phyloP scores from a whole-genome alignment of 163 green algal species.

The Chlorella variabilis region DNA sequence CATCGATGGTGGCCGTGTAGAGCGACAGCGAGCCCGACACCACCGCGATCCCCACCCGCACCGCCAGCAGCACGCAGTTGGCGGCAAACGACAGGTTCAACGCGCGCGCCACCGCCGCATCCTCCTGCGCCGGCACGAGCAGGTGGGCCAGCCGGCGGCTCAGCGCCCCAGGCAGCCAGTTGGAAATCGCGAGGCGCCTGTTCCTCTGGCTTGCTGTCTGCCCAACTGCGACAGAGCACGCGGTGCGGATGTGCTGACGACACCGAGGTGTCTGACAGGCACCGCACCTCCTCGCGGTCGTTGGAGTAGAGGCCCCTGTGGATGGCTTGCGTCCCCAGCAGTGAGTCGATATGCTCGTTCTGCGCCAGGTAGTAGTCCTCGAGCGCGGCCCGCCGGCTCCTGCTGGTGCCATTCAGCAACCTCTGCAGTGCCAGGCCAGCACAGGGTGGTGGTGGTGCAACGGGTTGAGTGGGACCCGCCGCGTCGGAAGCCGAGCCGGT shows the following conservation, averaged over 20 bases:
- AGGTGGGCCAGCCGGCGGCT: background rate
- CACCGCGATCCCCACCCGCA: conserved; percentile 21
- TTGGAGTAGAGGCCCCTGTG: conserved; percentile 17
- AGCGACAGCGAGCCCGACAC: conserved; percentile 25
- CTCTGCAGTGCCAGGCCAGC: background rate
- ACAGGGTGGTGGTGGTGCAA: too few species aligned
- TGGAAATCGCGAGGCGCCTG: too few species aligned
- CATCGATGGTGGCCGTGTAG: conserved; percentile 33
- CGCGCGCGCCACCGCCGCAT: background rate
- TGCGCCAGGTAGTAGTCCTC: conserved; percentile 11
- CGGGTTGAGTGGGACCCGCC: too few species aligned
- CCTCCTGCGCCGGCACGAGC: conserved; percentile 5
- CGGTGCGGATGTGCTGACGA: background rate
- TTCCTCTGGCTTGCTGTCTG: background rate
- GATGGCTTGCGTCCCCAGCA: conserved; percentile 14
- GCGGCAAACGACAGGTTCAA: background rate
- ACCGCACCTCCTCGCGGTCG: background rate
- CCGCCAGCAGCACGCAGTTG: conserved; percentile 34
- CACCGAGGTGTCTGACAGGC: background rate
- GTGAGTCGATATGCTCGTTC: conserved; percentile 24
- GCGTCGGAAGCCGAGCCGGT: too few species aligned
- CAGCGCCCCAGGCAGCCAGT: background rate
- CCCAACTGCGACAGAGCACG: too few species aligned
- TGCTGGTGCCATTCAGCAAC: background rate
- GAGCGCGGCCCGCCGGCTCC: background rate